Base-by-base conservation (phyloP, 257 asterid species). In the Scutellaria minor region DNA sequence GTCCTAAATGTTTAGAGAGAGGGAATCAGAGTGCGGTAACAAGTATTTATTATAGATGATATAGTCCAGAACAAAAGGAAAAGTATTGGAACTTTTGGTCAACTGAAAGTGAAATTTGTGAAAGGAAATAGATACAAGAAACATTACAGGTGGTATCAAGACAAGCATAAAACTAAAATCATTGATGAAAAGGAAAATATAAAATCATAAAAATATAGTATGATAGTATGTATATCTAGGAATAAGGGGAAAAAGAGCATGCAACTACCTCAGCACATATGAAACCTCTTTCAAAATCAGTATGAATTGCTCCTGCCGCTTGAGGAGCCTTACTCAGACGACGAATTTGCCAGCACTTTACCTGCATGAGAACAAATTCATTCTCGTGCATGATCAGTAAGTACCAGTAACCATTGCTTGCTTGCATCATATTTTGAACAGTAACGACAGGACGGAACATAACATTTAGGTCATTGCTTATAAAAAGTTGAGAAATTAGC, bases 331-430 rank as follows among this genome's bases (percentile, higher is more conserved):
- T 94, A 63, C 88, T 79, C 61, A 72, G 92, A 64, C 97, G 87
- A 66, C 97, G 85, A 75, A 94, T 90, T 88, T 94, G 99, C 99
- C 99, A 94, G 85, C 99, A 94, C 79, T 94, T 94, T 1, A 94
- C 99, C 99, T 94, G 85, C 75, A 80, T 13, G 48, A 74, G 75
- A 61, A 56, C 66, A 77, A 72, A 46, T 73, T 41, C 40, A 42
- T 46, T 50, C 55, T 72, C 70, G 56, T 8, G 15, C 11, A 35
- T 45, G 48, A 8, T 61, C 55, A 31, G 5, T 31, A 31, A 59
- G 60, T 5, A 9, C 24, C 48, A 40, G 44, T 57, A 35, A 13
- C n/a, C 56, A 52, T 47, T 3, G n/a, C 51, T 64, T 18, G 42
- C 18, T 42, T 13, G 24, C 24, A 14, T 31, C 37, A 31, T 31